Conservation (phyloP, 2,329 filamentous ascomycete genomes). For the Penicillium hesseltinei region DNA sequence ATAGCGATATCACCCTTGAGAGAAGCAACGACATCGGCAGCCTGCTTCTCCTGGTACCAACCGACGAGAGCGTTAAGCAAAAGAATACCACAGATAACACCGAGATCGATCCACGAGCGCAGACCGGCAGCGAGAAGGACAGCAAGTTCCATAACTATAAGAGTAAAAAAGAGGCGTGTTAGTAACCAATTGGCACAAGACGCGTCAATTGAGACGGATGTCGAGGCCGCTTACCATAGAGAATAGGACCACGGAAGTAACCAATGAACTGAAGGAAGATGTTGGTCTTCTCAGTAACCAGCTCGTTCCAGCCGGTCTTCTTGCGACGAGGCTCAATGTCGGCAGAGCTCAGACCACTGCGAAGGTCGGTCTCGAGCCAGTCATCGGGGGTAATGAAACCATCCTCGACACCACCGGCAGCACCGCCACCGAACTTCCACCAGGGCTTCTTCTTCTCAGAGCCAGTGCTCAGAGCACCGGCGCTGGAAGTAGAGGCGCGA, state of each 20-base stretch:
- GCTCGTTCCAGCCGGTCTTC: slow-evolving; percentile 68
- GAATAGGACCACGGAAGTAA: slow-evolving; percentile 67
- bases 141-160: slow-evolving; percentile 68
- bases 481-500: slow-evolving; percentile 49
- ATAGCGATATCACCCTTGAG: slow-evolving; percentile 78
- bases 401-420: slow-evolving; percentile 27
- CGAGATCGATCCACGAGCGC: slow-evolving; percentile 65
- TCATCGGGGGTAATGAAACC: slow-evolving; percentile 59
- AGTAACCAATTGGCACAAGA: slow-evolving; percentile 5
- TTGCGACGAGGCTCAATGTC: slow-evolving; percentile 66
- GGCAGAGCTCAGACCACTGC: slow-evolving; percentile 56
- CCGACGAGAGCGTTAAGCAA: slow-evolving; percentile 72
- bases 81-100: slow-evolving; percentile 74
- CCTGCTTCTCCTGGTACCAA: slow-evolving; percentile 81
- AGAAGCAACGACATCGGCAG: slow-evolving; percentile 70
- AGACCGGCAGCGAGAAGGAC: slow-evolving; percentile 72
- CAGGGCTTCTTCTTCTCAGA: slow-evolving; percentile 53
- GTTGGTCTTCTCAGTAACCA: slow-evolving; percentile 72
- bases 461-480: slow-evolving; percentile 42
- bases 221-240: slow-evolving; percentile 1
- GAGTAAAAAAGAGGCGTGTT: background rate
- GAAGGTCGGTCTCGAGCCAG: slow-evolving; percentile 67
- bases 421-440: slow-evolving; percentile 56
- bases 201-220: background rate
- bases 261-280: slow-evolving; percentile 70